A percentile compares a stretch with the other conserved stretches of the same genome.
These are phyloP conservation scores for Salix viminalis DNA, from an alignment of 345 rosid species.

Conservation along the genomic window DNA sequence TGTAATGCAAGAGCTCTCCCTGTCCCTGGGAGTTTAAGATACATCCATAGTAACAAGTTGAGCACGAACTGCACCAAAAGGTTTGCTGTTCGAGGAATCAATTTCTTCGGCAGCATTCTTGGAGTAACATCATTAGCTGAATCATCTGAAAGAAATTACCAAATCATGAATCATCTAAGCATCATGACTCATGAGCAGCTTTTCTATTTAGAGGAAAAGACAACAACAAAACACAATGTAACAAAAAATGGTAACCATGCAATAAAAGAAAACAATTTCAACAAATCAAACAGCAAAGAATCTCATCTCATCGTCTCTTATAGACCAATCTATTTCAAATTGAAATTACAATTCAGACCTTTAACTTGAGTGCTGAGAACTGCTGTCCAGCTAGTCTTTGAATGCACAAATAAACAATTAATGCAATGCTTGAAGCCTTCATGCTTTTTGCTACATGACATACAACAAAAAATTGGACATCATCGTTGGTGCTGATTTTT, in stretches of 20 bases:
- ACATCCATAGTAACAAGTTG: conserved; percentile 48
- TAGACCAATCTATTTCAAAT: neutral
- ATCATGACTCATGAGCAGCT: neutral
- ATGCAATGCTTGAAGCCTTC: neutral
- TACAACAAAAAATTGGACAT: too few species aligned
- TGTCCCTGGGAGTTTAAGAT: conserved; percentile 41
- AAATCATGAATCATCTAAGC: conserved; percentile 1
- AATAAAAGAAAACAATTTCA: neutral
- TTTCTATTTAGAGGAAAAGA: neutral
- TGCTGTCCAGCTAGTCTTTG: neutral
- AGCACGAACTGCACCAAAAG: conserved; percentile 33
- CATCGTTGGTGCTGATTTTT: too few species aligned
- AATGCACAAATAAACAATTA: neutral
- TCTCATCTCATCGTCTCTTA: neutral
- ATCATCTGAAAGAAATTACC: conserved; percentile 41
- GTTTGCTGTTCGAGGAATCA: conserved; percentile 33
- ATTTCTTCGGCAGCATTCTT: conserved; percentile 27
- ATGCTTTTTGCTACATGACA: neutral
- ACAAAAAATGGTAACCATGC: neutral
- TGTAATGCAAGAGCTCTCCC: conserved; percentile 36
- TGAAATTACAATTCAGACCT: neutral
- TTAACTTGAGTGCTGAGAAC: neutral
- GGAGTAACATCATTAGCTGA: conserved; percentile 21
- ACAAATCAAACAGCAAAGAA: neutral
- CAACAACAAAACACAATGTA: neutral